A percentile compares a stretch with the other conserved stretches of the same genome.
Conservation (phyloP, 176 grass and related monocot species). For the Pontederia paniculata region DNA sequence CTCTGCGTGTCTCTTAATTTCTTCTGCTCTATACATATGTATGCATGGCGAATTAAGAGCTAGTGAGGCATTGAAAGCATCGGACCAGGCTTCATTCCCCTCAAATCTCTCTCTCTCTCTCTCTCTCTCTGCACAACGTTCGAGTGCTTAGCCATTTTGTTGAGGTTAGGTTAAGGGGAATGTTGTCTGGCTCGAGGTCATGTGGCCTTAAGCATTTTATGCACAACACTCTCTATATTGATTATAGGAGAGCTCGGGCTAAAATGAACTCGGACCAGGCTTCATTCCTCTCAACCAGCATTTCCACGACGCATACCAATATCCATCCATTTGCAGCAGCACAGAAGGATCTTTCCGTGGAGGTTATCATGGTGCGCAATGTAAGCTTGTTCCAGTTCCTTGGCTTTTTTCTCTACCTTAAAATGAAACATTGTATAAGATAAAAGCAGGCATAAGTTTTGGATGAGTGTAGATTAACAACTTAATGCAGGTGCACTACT, state of each 20-base stretch:
- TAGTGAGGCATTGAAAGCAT: constrained; percentile 28
- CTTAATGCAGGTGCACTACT: too few species aligned
- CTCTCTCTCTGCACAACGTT: background rate
- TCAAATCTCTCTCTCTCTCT: constrained; percentile 32
- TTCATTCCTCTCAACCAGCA: constrained; percentile 68
- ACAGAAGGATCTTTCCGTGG: too few species aligned
- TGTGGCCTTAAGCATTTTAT: background rate
- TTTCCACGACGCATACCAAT: background rate
- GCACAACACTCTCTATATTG: constrained; percentile 1
- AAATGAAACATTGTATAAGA: too few species aligned
- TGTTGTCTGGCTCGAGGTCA: constrained; percentile 87
- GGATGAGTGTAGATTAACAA: too few species aligned
- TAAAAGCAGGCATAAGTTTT: too few species aligned
- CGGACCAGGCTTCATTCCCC: constrained; percentile 99
- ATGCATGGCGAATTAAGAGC: background rate
- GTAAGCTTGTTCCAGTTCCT: too few species aligned
- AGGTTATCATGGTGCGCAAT: too few species aligned
- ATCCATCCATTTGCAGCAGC: too few species aligned
- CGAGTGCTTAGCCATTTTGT: background rate
- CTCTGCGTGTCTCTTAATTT: too few species aligned
- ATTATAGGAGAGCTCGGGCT: background rate
- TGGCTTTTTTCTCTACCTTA: too few species aligned
- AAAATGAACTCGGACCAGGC: constrained; percentile 56
- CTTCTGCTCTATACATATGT: too few species aligned
- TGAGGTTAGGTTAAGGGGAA: constrained; percentile 48